Conservation (phyloP, 257 asterid genomes). For the Plantago major region DNA sequence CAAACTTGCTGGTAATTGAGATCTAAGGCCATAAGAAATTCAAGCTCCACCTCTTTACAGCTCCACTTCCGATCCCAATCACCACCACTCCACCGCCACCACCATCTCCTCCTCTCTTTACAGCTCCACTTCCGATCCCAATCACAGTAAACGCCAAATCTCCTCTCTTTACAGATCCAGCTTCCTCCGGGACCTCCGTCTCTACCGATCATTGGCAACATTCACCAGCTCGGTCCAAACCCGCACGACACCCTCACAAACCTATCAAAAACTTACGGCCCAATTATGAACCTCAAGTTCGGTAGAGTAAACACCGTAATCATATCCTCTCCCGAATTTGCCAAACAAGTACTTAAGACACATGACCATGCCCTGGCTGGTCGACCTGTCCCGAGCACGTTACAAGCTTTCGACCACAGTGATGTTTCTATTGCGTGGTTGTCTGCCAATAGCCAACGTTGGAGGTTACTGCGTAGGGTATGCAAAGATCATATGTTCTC, state of each 20-base stretch:
- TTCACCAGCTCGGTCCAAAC: slow-evolving; percentile 24
- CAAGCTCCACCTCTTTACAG: too few species aligned
- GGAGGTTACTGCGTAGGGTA: slow-evolving; percentile 30
- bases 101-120: too few species aligned
- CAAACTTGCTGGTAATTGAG: too few species aligned
- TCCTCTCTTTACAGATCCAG: too few species aligned
- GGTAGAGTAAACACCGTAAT: slow-evolving; percentile 20
- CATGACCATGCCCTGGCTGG: slow-evolving; percentile 26
- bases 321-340: slow-evolving; percentile 26
- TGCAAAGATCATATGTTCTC: slow-evolving; percentile 30
- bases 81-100: too few species aligned
- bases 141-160: too few species aligned
- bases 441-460: slow-evolving; percentile 8
- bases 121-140: too few species aligned
- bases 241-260: slow-evolving; percentile 21
- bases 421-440: slow-evolving; percentile 21
- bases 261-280: slow-evolving; percentile 27
- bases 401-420: slow-evolving; percentile 13
- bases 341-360: slow-evolving; percentile 28
- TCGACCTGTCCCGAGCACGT: slow-evolving; percentile 4
- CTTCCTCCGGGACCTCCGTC: slow-evolving; percentile 31
- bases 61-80: too few species aligned
- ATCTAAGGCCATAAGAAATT: too few species aligned
- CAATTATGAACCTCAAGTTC: slow-evolving; percentile 26
- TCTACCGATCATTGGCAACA: slow-evolving; percentile 28